phyloP scores from a whole-genome alignment of 768 basidiomycete species.

The Pisolithus orientalis region DNA sequence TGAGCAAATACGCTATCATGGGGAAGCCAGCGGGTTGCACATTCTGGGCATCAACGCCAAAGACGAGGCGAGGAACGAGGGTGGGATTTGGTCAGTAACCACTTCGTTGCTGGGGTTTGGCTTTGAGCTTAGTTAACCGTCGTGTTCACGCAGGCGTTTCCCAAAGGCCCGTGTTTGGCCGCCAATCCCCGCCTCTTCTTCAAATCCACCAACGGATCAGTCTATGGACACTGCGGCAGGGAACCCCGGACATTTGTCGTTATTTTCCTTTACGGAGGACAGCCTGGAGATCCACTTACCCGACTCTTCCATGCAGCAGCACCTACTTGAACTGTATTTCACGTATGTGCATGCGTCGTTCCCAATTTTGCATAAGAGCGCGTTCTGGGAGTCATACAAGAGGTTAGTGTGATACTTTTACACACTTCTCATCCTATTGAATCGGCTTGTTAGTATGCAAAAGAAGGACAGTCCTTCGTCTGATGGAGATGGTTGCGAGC shows the following conservation, averaged over 20 bases:
- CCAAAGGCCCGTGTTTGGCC: constrained; percentile 91
- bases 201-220: constrained; percentile 12
- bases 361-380: constrained; percentile 68
- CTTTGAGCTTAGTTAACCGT: constrained; percentile 11
- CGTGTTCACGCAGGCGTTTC: constrained; percentile 57
- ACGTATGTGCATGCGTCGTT: constrained; percentile 73
- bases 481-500: constrained; percentile 12
- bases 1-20: constrained; percentile 79
- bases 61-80: constrained; percentile 61
- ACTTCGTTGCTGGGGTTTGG: not conserved
- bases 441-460: constrained; percentile 14
- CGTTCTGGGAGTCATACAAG: constrained; percentile 56
- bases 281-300: constrained; percentile 44
- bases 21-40: constrained; percentile 77
- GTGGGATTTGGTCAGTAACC: constrained; percentile 64
- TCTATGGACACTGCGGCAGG: not conserved
- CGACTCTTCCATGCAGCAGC: constrained; percentile 50
- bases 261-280: constrained; percentile 28
- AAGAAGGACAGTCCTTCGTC: constrained; percentile 29
- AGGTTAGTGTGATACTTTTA: constrained; percentile 24
- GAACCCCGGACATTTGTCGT: constrained; percentile 7
- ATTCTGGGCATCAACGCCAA: constrained; percentile 58
- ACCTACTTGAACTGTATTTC: constrained; percentile 73
- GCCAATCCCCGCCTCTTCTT: constrained; percentile 33
- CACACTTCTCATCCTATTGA: not conserved